Evolutionary conservation across 2,329 filamentous ascomycete genomes (phyloP), one percentile per base, ranked within the genome.

Genomic region (Xylariaceae sp.): DNA sequence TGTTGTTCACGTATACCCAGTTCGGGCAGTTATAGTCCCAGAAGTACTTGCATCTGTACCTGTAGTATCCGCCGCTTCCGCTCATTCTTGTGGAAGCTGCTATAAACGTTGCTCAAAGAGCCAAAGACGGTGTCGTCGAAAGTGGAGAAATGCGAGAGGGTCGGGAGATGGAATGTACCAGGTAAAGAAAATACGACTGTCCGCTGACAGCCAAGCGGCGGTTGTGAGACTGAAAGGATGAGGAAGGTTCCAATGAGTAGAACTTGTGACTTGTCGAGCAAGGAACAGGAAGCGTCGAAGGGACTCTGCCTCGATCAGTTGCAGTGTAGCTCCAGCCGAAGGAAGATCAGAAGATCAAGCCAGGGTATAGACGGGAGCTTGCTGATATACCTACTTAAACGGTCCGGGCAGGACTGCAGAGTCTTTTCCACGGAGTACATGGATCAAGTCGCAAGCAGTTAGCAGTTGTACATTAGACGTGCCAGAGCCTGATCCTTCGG

Each of bases 1-100:
- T 73, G 56, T 79, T 77, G 56, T 81, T 79, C 15, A 82, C 75
- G 71, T 79, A 82, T 9, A 82, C 80, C 80, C 80, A 83, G 64
- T 82, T 78, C 4, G 73, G 75, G 64, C 80, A 82, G 63, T 81
- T 77, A 66, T 80, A 74, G 35, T 77, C 76, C 59, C 76, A 76
- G 65, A 79, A 82, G 73, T 82, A 80, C 71, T 81, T 82, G 76
- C 80, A 83, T 48, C 78, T 75, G 69, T 80, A 82, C 72, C 78
- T 81, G 68, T 81, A 82, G 61, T 76, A 80, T 44, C 77, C 77
- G 50, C 78, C 77, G 63, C 73, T 73, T 51, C 73, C 72, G 51
- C 73, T 75, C 75, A 76, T 76, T 58, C 39, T 55, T 53, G 41
- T 2, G 50, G 17, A 44, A 17, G 15, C 44, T 15, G 45, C 23